A percentile compares a stretch with the other conserved stretches of the same genome.
Conservation (phyloP, 768 basidiomycete genomes). For the Leucogyrophana mollusca region DNA sequence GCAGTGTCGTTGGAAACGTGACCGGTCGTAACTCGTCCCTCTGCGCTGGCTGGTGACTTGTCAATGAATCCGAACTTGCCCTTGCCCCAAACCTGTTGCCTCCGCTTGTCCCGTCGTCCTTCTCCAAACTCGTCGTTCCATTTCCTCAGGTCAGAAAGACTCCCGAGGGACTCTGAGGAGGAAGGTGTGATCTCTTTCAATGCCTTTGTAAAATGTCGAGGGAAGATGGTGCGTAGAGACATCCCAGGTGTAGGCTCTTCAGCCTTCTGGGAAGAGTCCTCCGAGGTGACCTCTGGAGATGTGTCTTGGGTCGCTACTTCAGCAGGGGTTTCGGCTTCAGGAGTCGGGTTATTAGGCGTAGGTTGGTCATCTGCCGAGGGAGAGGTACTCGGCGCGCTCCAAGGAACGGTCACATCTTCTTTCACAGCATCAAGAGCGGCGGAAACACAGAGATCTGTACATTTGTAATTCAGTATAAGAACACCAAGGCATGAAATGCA, state of each 20-base stretch:
- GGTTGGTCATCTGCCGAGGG: constrained; percentile 2
- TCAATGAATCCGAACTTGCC: constrained; percentile 84
- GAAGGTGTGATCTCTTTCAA: constrained; percentile 89
- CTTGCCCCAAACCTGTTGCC: constrained; percentile 81
- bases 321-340: constrained; percentile 1
- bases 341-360: neutral
- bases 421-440: constrained; percentile 92
- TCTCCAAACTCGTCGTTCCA: constrained; percentile 97
- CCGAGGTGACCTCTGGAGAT: neutral
- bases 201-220: constrained; percentile 78
- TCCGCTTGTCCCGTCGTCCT: constrained; percentile 64
- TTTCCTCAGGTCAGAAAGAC: constrained; percentile 70
- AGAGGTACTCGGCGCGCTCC: constrained; percentile 38
- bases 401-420: constrained; percentile 78
- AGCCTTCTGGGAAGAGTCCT: constrained; percentile 6
- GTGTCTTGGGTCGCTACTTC: constrained; percentile 6
- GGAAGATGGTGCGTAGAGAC: constrained; percentile 41
- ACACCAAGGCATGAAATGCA: constrained; percentile 9
- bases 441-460: constrained; percentile 84
- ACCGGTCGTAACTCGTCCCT: constrained; percentile 40
- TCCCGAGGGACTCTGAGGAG: constrained; percentile 78
- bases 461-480: constrained; percentile 9
- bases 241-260: constrained; percentile 6
- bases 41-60: constrained; percentile 31
- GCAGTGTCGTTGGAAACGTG: neutral